These are phyloP conservation scores for Colletotrichum truncatum DNA, from an alignment of 2,329 filamentous ascomycete genomes.

Conservation along the genomic window DNA sequence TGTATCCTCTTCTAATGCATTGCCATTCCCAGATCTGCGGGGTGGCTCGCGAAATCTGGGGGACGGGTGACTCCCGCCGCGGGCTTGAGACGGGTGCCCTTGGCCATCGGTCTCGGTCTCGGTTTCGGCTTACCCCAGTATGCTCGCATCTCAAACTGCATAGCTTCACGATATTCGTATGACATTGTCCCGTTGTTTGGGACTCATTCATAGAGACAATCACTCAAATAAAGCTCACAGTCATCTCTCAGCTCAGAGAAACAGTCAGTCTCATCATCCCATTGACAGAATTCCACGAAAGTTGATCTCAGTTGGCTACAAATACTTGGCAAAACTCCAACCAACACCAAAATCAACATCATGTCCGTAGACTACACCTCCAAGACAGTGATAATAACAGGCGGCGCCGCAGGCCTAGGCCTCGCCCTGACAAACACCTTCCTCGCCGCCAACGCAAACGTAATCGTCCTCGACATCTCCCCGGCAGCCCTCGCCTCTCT, in stretches of 20 bases:
- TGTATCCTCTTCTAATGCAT: too few relatives aligned
- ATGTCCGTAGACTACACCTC: constrained; percentile 25
- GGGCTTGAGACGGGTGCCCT: not conserved
- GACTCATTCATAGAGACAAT: not conserved
- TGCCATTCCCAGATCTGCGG: too few relatives aligned
- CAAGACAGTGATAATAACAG: constrained; percentile 16
- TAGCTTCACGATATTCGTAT: not conserved
- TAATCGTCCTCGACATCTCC: constrained; percentile 17
- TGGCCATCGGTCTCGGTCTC: not conserved
- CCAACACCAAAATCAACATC: not conserved
- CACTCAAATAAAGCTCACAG: not conserved
- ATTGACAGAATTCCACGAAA: too few relatives aligned
- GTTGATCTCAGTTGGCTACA: too few relatives aligned
- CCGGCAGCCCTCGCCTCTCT: not conserved
- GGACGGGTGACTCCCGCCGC: not conserved
- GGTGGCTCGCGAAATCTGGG: not conserved
- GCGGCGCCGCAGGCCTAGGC: constrained; percentile 8
- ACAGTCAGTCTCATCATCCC: too few relatives aligned
- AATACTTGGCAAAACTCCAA: too few relatives aligned
- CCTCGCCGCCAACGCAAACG: constrained; percentile 15
- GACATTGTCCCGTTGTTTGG: fast-evolving
- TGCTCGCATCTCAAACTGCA: not conserved
- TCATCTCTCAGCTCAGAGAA: too few relatives aligned
- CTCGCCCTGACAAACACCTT: constrained; percentile 1
- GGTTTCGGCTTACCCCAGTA: not conserved